Evolutionary conservation across 345 rosid species (phyloP).

Genomic region (Acer yangbiense): DNA sequence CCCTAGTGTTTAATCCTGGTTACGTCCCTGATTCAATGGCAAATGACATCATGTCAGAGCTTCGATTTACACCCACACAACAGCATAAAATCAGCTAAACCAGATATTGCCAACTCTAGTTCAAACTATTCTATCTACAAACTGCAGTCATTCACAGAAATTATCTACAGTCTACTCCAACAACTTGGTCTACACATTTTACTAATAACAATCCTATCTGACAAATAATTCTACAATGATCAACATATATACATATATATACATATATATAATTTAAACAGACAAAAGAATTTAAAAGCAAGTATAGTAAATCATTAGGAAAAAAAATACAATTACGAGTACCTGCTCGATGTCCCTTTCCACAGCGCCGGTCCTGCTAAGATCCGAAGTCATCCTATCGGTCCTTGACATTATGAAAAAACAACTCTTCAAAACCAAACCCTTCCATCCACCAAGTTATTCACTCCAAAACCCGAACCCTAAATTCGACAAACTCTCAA

Average conservation of each 20-base stretch:
- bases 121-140: not conserved
- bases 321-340: conserved; percentile 5
- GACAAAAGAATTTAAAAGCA: not conserved
- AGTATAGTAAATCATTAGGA: not conserved
- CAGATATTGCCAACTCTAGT: not conserved
- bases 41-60: not conserved
- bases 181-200: not conserved
- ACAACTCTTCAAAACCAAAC: conserved; percentile 34
- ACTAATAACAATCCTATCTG: not conserved
- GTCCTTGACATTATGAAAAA: conserved; percentile 47
- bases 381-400: conserved; percentile 93
- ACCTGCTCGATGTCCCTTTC: conserved; percentile 99
- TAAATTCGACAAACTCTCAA: conserved; percentile 23
- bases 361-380: conserved; percentile 74
- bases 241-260: no score
- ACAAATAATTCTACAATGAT: no score
- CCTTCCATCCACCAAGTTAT: conserved; percentile 38
- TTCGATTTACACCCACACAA: not conserved
- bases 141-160: not conserved
- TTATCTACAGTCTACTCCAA: not conserved
- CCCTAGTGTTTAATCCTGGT: no score
- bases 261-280: no score
- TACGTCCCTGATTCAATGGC: no score
- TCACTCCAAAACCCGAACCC: conserved; percentile 36
- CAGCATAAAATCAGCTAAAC: not conserved